Evolutionary conservation across 1,284 basidiomycete species (phyloP).

Genomic region (Ustanciosporium gigantosporum): DNA sequence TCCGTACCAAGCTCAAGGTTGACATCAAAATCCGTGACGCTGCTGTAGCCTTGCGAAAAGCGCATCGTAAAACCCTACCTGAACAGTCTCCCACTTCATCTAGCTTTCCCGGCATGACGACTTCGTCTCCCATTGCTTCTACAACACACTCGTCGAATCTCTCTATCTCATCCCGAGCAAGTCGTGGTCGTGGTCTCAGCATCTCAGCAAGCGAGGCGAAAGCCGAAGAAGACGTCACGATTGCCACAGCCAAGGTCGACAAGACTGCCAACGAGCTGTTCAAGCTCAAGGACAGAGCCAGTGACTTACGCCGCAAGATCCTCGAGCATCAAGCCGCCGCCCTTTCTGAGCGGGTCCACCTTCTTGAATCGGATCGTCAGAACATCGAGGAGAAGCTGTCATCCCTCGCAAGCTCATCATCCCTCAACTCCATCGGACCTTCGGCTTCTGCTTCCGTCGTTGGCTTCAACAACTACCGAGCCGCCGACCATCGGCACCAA

Average conservation of each 20-base stretch:
- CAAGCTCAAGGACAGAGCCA: conserved; percentile 29
- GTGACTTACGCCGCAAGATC: conserved; percentile 24
- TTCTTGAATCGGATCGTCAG: conserved; percentile 35
- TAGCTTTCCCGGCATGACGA: conserved; percentile 6
- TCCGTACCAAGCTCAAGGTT: conserved; percentile 46
- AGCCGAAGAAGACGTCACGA: conserved; percentile 34
- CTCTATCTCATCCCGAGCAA: conserved; percentile 11
- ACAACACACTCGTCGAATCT: not conserved
- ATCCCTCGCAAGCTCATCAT: conserved; percentile 25
- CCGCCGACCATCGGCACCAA: conserved; percentile 6
- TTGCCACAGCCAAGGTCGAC: conserved; percentile 44
- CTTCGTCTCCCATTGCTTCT: conserved; percentile 5
- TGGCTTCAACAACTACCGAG: conserved; percentile 14
- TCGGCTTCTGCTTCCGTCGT: conserved; percentile 21
- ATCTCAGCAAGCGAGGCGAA: conserved; percentile 40
- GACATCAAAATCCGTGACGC: conserved; percentile 48
- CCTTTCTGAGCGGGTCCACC: conserved; percentile 34
- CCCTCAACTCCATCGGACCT: conserved; percentile 28
- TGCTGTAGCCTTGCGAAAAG: conserved; percentile 45
- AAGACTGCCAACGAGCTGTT: conserved; percentile 40
- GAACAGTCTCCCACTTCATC: conserved; percentile 17
- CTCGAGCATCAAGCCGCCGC: conserved; percentile 49
- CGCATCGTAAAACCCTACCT: conserved; percentile 28
- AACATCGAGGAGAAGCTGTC: conserved; percentile 26
- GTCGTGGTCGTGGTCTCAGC: conserved; percentile 19